Percentiles rank a stretch among this genome's conserved stretches.
These are phyloP conservation scores for Eremothecium gossypii DNA, from an alignment of 1,139 yeast genomes.

Conservation along the genomic window DNA sequence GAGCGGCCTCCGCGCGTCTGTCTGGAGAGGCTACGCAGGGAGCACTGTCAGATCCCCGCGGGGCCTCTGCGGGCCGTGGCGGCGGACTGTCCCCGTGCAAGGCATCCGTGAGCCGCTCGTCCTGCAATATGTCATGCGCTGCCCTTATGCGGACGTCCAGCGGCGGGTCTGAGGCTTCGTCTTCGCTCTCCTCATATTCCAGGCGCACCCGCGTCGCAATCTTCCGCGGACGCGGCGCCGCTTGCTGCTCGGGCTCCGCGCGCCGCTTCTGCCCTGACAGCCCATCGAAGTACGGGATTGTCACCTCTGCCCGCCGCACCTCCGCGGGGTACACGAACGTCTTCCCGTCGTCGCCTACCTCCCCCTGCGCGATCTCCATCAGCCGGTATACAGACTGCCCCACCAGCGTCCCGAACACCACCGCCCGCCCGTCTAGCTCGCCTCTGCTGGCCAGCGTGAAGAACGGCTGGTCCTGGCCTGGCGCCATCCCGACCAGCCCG, in stretches of 20 bases:
- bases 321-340: slow-evolving; percentile 45
- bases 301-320: slow-evolving; percentile 36
- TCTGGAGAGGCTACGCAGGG: neutral
- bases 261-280: slow-evolving; percentile 17
- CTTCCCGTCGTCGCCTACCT: slow-evolving; percentile 35
- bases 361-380: slow-evolving; percentile 43
- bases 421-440: slow-evolving; percentile 39
- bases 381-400: slow-evolving; percentile 53
- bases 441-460: slow-evolving; percentile 43
- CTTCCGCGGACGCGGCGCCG: slow-evolving; percentile 4
- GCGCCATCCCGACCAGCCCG: slow-evolving; percentile 31
- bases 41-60: slow-evolving; percentile 10
- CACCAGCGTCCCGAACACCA: slow-evolving; percentile 53
- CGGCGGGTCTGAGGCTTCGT: slow-evolving; percentile 23
- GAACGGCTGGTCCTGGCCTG: slow-evolving; percentile 37
- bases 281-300: slow-evolving; percentile 45
- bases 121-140: slow-evolving; percentile 39
- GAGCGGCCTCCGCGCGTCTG: too few species aligned
- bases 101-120: slow-evolving; percentile 16
- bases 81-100: neutral
- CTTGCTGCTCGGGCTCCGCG: neutral
- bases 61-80: slow-evolving; percentile 1
- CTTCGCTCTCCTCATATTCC: slow-evolving; percentile 22
- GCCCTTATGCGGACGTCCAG: slow-evolving; percentile 38
- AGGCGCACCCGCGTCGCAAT: slow-evolving; percentile 25